A percentile compares a stretch with the other conserved stretches of the same genome.
These are phyloP conservation scores for Kernera saxatilis DNA, from an alignment of 345 rosid genomes.

Conservation along the genomic window DNA sequence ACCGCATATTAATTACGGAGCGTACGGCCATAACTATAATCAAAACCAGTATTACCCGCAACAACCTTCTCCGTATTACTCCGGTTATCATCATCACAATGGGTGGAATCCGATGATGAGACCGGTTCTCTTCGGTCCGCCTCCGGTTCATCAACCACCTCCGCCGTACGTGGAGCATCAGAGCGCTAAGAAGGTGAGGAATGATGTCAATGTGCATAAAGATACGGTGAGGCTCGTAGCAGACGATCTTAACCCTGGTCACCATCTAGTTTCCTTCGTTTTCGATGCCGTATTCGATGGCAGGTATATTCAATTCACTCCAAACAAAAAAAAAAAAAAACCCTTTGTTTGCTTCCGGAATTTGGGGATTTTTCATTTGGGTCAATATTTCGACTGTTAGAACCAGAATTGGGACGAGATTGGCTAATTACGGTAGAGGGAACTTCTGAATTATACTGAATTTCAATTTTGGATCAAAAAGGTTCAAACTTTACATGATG, in stretches of 20 bases:
- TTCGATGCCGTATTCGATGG: constrained; percentile 88
- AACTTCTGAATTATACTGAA: not conserved
- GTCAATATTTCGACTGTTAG: not conserved
- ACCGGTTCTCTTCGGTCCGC: constrained; percentile 29
- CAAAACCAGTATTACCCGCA: constrained; percentile 33
- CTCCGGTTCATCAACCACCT: constrained; percentile 30
- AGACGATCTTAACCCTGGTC: constrained; percentile 68
- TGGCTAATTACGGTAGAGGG: not conserved
- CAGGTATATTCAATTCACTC: constrained; percentile 36
- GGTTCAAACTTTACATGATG: constrained; percentile 7
- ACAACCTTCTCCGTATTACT: constrained; percentile 39
- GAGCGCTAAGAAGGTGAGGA: constrained; percentile 84
- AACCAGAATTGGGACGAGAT: not conserved
- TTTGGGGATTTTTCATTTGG: not conserved
- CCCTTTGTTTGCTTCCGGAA: not conserved
- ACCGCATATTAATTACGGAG: constrained; percentile 32
- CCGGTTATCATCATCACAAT: constrained; percentile 45
- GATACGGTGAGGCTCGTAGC: constrained; percentile 59
- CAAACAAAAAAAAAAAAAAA: not conserved
- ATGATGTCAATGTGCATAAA: constrained; percentile 85
- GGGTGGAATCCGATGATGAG: constrained; percentile 49
- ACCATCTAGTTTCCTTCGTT: constrained; percentile 71
- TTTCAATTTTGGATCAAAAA: constrained; percentile 2
- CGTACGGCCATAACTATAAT: constrained; percentile 43
- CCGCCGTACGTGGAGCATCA: constrained; percentile 79